Evolutionary conservation across 116 monocot genomes (phyloP), one percentile per base, ranked within the genome.

Genomic region (Trichopus zeylanicus): DNA sequence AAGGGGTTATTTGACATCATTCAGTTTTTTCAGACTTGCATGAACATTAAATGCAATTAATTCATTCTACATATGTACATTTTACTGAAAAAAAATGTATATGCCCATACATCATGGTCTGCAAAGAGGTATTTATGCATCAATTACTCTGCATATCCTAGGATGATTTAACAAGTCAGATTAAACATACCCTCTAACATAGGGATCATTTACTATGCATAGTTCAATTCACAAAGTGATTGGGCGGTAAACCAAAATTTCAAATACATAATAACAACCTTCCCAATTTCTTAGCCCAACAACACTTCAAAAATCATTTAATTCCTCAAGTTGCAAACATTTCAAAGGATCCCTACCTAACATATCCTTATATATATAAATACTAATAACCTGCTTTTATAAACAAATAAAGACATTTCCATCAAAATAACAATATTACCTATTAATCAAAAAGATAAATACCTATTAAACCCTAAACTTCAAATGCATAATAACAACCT

Each of bases 251-350:
- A 72, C 80, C n/a, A 70, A 72, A 67, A 92, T 68, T 69, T 87
- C 81, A 71, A 80, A 92, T 11, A 78, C 76, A 63, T 92, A 92
- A 71, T 87, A 92, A 58, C 51, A 70, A 35, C 78, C 83, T 72
- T 83, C 87, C 87, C 92, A 81, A 33, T 63, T 71, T 78, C 59
- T 81, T 55, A 81, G 86, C 48, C 70, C 77, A 67, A 37, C 65
- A 68, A 55, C 57, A 70, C 59, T 72, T 87, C 92, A 92, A 59
- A 92, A 78, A 53, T 83, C 92, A 68, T 65, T 68, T 56, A 37
- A 24, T 72, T 92, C 92, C 65, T 78, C 29, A 60, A 92, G 80
- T 57, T 78, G 66, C 22, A 83, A 29, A 39, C 56, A 46, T 32
- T 80, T 61, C 35, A 73, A 37, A 32, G 57, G 62, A 52, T 75